phyloP scores from a whole-genome alignment of 208 protist genomes.

The Leptomonas pyrrhocoris region DNA sequence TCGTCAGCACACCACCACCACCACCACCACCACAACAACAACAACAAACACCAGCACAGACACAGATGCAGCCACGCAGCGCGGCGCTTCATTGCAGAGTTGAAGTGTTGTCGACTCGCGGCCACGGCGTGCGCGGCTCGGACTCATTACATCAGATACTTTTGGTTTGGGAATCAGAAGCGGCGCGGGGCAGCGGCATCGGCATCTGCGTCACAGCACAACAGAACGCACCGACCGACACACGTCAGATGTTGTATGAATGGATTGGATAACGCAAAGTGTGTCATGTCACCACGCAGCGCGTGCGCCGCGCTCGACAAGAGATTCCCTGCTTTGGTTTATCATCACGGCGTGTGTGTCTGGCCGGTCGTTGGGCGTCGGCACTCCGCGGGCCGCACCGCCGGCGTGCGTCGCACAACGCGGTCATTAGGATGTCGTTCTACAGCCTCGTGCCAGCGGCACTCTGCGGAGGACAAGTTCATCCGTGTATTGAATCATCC shows the following conservation, averaged over 20 bases:
- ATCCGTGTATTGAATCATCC: slow-evolving; percentile 23
- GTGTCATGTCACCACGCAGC: slow-evolving; percentile 44
- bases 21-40: no score
- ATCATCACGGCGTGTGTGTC: slow-evolving; percentile 19
- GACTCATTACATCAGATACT: no score
- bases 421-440: neutral
- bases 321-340: slow-evolving; percentile 49
- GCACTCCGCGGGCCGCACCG: no score
- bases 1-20: no score
- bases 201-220: no score
- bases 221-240: neutral
- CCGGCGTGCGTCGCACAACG: neutral
- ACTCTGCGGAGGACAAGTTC: slow-evolving; percentile 30
- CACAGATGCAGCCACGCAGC: no score
- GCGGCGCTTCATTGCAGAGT: no score
- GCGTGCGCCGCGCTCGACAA: slow-evolving; percentile 38
- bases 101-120: no score
- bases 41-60: no score
- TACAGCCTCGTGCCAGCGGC: slow-evolving; percentile 18
- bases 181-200: no score
- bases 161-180: no score
- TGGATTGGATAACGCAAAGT: slow-evolving; percentile 39
- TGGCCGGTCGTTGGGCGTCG: neutral
- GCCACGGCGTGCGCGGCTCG: no score
- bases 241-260: slow-evolving; percentile 28